These are phyloP conservation scores for Krasilnikovozyma curviuscula DNA, from an alignment of 768 basidiomycete genomes.

Conservation along the genomic window DNA sequence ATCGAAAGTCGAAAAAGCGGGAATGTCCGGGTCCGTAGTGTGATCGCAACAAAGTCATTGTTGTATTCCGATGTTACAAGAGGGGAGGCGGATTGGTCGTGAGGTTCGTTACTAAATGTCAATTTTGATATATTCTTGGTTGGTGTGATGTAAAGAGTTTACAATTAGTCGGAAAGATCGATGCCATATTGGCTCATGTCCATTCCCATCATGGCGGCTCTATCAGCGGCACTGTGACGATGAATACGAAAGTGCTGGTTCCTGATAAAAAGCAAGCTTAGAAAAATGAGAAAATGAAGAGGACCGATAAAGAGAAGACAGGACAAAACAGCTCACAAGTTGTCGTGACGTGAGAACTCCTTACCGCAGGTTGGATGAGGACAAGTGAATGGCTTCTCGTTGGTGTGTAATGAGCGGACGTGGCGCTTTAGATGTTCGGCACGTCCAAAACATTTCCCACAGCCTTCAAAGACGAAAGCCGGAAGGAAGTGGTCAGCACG, in stretches of 20 bases:
- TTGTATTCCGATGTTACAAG: no score
- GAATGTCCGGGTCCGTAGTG: no score
- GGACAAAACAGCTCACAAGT: conserved; percentile 29
- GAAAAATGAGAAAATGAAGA: background rate
- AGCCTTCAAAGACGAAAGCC: no score
- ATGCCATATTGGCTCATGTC: no score
- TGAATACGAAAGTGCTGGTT: conserved; percentile 61
- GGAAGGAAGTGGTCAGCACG: no score
- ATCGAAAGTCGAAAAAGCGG: no score
- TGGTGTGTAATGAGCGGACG: conserved; percentile 7
- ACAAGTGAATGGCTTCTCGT: conserved; percentile 39
- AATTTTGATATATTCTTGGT: no score
- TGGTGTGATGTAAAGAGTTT: no score
- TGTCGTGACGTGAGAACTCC: conserved; percentile 59
- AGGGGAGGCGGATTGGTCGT: no score
- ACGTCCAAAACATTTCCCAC: conserved; percentile 70
- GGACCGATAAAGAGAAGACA: background rate
- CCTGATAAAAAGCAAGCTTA: background rate
- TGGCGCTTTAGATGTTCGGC: conserved; percentile 69
- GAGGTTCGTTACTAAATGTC: no score
- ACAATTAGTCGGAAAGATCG: no score
- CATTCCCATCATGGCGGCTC: conserved; percentile 1
- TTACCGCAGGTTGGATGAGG: conserved; percentile 47
- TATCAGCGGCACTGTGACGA: conserved; percentile 3
- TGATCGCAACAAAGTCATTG: no score